Conservation (phyloP, 495 filamentous ascomycete genomes). For the Eremomyces bilateralis region DNA sequence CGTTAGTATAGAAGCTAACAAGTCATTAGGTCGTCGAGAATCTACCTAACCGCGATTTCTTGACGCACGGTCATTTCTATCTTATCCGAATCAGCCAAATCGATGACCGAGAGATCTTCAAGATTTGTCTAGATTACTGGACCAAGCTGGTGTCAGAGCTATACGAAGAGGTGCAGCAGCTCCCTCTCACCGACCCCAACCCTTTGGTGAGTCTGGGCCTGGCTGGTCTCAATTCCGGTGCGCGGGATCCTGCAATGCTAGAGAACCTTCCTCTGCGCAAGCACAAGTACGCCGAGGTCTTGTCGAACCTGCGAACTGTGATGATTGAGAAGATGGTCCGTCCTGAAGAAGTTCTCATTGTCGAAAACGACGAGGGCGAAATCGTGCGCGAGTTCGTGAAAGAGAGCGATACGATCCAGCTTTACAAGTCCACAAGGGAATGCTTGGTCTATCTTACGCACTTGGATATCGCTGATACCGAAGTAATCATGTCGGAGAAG, state of each 20-base stretch:
- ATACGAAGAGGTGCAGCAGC: slow-evolving; percentile 93
- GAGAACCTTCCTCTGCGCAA: slow-evolving; percentile 81
- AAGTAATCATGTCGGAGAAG: slow-evolving; percentile 98
- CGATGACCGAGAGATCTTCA: slow-evolving; percentile 96
- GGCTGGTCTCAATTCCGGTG: slow-evolving; percentile 52
- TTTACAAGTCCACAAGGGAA: slow-evolving; percentile 97
- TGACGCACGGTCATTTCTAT: slow-evolving; percentile 92
- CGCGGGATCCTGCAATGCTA: slow-evolving; percentile 60
- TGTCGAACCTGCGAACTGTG: slow-evolving; percentile 81
- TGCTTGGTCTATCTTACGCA: slow-evolving; percentile 96
- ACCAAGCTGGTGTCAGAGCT: slow-evolving; percentile 95
- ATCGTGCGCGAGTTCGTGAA: slow-evolving; percentile 98
- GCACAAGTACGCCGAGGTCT: slow-evolving; percentile 86
- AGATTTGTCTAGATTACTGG: slow-evolving; percentile 98
- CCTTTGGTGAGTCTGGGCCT: slow-evolving; percentile 55
- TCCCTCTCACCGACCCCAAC: slow-evolving; percentile 80
- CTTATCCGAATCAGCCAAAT: slow-evolving; percentile 96
- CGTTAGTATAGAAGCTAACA: neutral
- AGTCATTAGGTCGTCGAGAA: slow-evolving; percentile 69
- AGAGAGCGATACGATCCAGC: slow-evolving; percentile 94
- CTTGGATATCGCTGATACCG: slow-evolving; percentile 90
- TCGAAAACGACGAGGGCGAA: slow-evolving; percentile 97
- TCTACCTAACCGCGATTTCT: slow-evolving; percentile 79
- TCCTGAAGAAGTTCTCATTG: slow-evolving; percentile 95
- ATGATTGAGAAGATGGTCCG: slow-evolving; percentile 99